Percentiles rank a stretch among this genome's conserved stretches.
Conservation (phyloP, 768 basidiomycete species). For the Lanmaoa rubissima region DNA sequence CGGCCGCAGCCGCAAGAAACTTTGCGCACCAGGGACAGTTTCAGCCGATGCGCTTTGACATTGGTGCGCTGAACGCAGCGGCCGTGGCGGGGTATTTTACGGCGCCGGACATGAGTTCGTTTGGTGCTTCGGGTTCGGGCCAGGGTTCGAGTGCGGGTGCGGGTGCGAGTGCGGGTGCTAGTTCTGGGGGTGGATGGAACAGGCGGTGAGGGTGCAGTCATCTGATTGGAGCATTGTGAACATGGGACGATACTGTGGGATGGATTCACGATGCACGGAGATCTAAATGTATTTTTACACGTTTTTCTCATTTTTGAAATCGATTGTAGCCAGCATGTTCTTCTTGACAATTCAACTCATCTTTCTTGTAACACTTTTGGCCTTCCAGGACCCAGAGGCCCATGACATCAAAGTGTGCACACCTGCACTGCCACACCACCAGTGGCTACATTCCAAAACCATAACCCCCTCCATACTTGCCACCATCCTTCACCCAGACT, state of each 20-base stretch:
- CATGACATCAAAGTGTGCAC: no score
- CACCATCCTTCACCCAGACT: no score
- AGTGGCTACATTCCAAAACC: no score
- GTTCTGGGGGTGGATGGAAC: constrained; percentile 4
- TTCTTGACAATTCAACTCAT: neutral
- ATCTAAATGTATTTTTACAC: constrained; percentile 6
- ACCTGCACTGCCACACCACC: no score
- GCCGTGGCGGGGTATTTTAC: constrained; percentile 20
- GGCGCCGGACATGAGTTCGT: constrained; percentile 13
- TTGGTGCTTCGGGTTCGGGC: constrained; percentile 11
- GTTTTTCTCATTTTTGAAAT: neutral
- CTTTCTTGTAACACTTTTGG: no score
- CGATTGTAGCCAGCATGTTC: neutral
- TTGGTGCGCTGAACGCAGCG: constrained; percentile 10
- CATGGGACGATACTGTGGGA: neutral
- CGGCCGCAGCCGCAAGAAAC: constrained; percentile 23
- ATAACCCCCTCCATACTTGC: no score
- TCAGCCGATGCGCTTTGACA: constrained; percentile 20
- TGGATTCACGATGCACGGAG: neutral
- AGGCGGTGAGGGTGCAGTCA: constrained; percentile 5
- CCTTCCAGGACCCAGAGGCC: no score
- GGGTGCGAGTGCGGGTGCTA: neutral
- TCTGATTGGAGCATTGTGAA: neutral
- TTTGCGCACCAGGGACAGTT: constrained; percentile 24
- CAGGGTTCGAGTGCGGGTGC: neutral